A percentile compares a stretch with the other conserved stretches of the same genome.
Evolutionary conservation across 805 yeast genomes (phyloP).

Genomic region (Diddensiella transvaalensis): DNA sequence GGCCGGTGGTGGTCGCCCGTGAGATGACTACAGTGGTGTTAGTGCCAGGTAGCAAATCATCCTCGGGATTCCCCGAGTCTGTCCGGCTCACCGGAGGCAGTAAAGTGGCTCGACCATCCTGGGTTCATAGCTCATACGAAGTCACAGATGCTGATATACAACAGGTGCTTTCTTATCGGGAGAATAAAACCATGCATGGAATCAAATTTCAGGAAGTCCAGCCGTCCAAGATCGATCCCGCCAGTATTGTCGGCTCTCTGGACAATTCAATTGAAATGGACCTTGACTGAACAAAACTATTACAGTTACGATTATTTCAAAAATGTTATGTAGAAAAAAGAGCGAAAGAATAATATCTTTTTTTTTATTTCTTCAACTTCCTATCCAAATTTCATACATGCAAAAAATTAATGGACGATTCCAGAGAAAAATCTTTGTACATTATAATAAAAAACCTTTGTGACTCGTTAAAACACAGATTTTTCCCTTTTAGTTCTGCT

Average conservation of each 20-base stretch:
- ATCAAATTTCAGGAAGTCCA: constrained; percentile 33
- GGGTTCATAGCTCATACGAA: constrained; percentile 80
- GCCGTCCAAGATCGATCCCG: constrained; percentile 10
- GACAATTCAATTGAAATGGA: too few species aligned
- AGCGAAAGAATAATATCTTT: too few species aligned
- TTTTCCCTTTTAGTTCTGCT: neutral
- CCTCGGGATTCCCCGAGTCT: constrained; percentile 48
- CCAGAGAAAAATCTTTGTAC: too few species aligned
- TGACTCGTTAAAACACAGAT: too few species aligned
- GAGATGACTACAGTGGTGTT: constrained; percentile 74
- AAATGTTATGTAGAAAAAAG: too few species aligned
- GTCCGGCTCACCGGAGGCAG: constrained; percentile 80
- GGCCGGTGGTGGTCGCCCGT: constrained; percentile 60
- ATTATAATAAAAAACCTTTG: too few species aligned
- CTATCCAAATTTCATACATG: too few species aligned
- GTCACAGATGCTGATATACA: constrained; percentile 45
- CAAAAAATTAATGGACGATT: too few species aligned
- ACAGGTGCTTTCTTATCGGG: constrained; percentile 27
- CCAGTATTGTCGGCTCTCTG: too few species aligned
- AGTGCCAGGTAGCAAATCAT: constrained; percentile 37
- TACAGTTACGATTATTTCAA: too few species aligned
- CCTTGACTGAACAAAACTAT: too few species aligned
- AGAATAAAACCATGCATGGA: constrained; percentile 27
- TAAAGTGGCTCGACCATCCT: constrained; percentile 66
- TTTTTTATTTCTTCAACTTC: too few species aligned